Evolutionary conservation across 441 rosid genomes (phyloP), one percentile per base, ranked within the genome.

Genomic region (Corymbia citriodora): DNA sequence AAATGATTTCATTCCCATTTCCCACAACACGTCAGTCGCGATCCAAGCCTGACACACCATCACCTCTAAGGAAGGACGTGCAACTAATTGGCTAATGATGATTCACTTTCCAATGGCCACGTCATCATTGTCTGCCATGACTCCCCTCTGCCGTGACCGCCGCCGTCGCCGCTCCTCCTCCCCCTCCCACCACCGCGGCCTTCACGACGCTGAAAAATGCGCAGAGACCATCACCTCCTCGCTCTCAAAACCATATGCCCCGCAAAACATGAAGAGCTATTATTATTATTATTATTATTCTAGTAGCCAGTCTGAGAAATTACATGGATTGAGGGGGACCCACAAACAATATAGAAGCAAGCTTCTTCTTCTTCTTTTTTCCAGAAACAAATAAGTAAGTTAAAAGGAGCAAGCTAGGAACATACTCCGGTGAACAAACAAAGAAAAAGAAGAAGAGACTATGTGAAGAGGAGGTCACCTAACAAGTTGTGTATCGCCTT

Each of bases 121-220:
- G 8, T 11, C 6, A 40, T 74, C 3, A 21, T 40, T 49, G 40
- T 49, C 49, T 49, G 50, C 87, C 52, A 19, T 31, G 83, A 25
- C 89, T 36, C 36, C 9, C 55, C 86, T 17, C 49, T 8, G 19
- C 31, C 72, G 15, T 33, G 31, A 12, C 68, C 83, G 8, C 86
- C 87, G 81, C 68, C 83, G 8, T 81, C 87, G 81, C 89, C 93
- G 29, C 88, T 27, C 31, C 70, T 61, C 31, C n/a, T 55, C n/a
- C 13, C 40, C 91, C 89, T 2, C 59, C 83, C 31, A 92, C 94
- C 89, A 87, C 93, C 81, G 91, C 94, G 68, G 89, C 92, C 86
- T 95, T 94, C 93, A 94, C 96, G 40, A 93, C 95, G 11, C 95
- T 94, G 10, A 88, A 91, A 19, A 93, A 91, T 87, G 96, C 95